phyloP scores from a whole-genome alignment of 1,284 basidiomycete species.

The Leccinum cinnamomeum region DNA sequence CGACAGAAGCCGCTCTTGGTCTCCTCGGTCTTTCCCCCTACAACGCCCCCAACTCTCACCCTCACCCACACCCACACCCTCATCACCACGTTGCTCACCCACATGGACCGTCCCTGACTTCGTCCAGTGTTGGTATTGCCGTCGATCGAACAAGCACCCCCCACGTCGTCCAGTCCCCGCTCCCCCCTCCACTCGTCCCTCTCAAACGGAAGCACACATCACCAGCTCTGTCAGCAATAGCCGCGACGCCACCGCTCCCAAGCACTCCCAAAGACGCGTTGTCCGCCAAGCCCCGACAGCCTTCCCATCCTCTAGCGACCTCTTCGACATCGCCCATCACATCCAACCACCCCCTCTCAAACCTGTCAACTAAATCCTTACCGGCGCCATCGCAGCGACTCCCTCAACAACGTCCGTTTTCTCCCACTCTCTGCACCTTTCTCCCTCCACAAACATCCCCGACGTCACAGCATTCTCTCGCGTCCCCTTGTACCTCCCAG shows the following conservation, averaged over 20 bases:
- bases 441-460: slow-evolving; percentile 21
- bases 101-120: slow-evolving; percentile 35
- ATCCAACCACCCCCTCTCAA: slow-evolving; percentile 9
- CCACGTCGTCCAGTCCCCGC: slow-evolving; percentile 15
- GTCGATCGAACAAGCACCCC: slow-evolving; percentile 24
- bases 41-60: slow-evolving; percentile 31
- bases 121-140: slow-evolving; percentile 26
- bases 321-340: slow-evolving; percentile 20
- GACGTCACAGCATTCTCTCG: slow-evolving; percentile 12
- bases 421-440: slow-evolving; percentile 17
- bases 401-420: slow-evolving; percentile 25
- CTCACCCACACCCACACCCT: slow-evolving; percentile 21
- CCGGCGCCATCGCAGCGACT: slow-evolving; percentile 16
- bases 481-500: slow-evolving; percentile 28
- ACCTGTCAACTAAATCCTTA: slow-evolving; percentile 13
- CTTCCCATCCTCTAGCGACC: slow-evolving; percentile 19
- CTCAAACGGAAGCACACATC: slow-evolving; percentile 43
- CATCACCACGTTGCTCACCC: slow-evolving; percentile 26
- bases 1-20: slow-evolving; percentile 50
- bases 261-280: slow-evolving; percentile 8
- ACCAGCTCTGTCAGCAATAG: slow-evolving; percentile 20
- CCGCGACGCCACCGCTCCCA: slow-evolving; percentile 12
- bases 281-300: slow-evolving; percentile 18
- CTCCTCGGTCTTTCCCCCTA: slow-evolving; percentile 45
- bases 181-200: slow-evolving; percentile 39